Evolutionary conservation across 306 rosid genomes (phyloP), one percentile per base, ranked within the genome.

Genomic region (Lathyrus sativus): DNA sequence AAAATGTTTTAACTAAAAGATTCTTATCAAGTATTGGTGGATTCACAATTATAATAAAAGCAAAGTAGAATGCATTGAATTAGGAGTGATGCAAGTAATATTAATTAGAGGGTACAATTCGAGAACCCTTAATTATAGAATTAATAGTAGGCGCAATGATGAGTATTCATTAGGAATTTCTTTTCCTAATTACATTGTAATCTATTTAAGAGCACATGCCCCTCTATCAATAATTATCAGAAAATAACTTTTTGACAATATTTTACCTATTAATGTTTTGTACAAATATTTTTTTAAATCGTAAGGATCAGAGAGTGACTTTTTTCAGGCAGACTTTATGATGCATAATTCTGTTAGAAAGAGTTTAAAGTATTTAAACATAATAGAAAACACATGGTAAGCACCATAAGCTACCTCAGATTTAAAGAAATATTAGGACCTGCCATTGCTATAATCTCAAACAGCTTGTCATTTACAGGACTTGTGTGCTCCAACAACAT

Each of bases 381-480:
- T 29, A 22, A 29, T 46, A 38, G 22, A 67, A 9, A 50, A 72
- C 22, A 64, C 11, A 14, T 48, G 12, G 48, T 37, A n/a, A 74
- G 41, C 11, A 66, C 49, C 29, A 67, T 57, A 72, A 78, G 54
- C 62, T 79, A 93, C 96, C 97, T 82, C 70, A 85, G 82, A 70
- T 86, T 80, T 46, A 86, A 62, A 69, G 90, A 88, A 71, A 79
- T 29, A 15, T 81, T 79, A 74, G 84, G 72, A 63, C 91, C 89
- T 48, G 91, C 91, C 70, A 51, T 84, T 62, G 90, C 85, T 29
- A 92, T 57, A 55, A 88, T 86, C 65, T 86, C 91, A 75, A 93
- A 81, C 89, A 93, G 74, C 79, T 68, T 86, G 74, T 83, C 89
- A 78, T 72, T 77, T 45, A 83, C 67, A 35, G 87, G 78, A 70